Evolutionary conservation across 202 grass and related monocot genomes (phyloP), one percentile per base, ranked within the genome.

Genomic region (Sporobolus alterniflorus): DNA sequence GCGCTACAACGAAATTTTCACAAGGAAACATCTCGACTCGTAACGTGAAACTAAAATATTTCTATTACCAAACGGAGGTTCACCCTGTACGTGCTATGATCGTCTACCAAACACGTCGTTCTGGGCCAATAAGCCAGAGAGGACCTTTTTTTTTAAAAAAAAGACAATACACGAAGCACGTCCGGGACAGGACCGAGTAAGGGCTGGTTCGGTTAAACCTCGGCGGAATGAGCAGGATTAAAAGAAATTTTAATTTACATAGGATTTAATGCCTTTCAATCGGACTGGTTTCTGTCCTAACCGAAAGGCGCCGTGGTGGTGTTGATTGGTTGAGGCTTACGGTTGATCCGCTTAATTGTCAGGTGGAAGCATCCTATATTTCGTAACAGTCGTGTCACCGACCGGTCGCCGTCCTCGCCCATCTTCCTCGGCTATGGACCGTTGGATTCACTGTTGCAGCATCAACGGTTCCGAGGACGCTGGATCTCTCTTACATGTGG

Each of bases 331-430:
- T 74, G 86, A 84, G 65, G 82, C n/a, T 64, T 85, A 85, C 76
- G 36, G 82, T 85, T 89, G 87, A 64, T 63, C 5, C 9, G 15
- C 18, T 21, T 55, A 64, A 81, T 75, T 85, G 82, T 81, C 81
- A 80, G 81, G 69, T 75, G 24, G 64, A 76, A 89, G 87, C 71
- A 85, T 81, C 82, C 82, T 9, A 85, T 81, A 76, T 70, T 71
- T 7, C 4, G 55, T 14, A 16, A 21, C 14, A 22, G 60, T 17
- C 1, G 47, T n/a, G 66, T 36, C 12, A 64, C 41, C 41, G 34
- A 29, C 44, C 31, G 74, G 60, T 74, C 48, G 43, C 86, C 70
- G 52, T 69, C 43, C 69, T 80, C 69, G 12, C 43, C 54, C 2
- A 1, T 61, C 84, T 44, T 26, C 28, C 57, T 3, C 34, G 24